Evolutionary conservation across 345 rosid genomes (phyloP), one percentile per base, ranked within the genome.

Genomic region (Hypericum androsaemum): DNA sequence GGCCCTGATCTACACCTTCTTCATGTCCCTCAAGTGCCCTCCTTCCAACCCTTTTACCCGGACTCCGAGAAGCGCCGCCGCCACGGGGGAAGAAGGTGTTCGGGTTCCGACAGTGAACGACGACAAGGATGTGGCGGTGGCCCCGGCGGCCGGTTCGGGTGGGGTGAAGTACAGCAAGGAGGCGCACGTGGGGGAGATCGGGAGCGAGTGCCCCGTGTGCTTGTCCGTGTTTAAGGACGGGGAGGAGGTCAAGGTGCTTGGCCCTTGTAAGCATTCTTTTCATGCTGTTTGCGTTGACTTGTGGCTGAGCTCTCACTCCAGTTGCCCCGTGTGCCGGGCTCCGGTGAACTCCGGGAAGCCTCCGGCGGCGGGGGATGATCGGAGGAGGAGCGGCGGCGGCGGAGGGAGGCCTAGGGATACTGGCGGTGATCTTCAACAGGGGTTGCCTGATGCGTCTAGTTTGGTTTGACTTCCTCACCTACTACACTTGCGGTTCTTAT

Each of bases 271-370:
- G 48, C 97, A 86, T 73, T 70, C 79, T 3, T 89, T 89, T 52
- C 97, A 86, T 40, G 75, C 72, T 49, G 2, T 54, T 9, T 89
- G 95, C 59, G 77, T 89, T 32, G 77, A 81, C 38, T 5, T 0
- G 70, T 89, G 95, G 97, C 71, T 89, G 6, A 71, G 41, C 16
- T 71, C 74, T 46, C 74, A 80, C 17, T 39, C 80, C 5, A 80
- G 62, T 59, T 89, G 97, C 41, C 95, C 95, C 6, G 67, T 79
- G 60, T 89, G 95, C 59, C 74, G 97, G 0, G 83, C 88, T 32
- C 22, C 67, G 22, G 80, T 83, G 55, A 53, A 12, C 41, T 54
- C 12, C 36, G 52, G 50, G 37, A 58, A 2, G 56, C 64, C 12
- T 45, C 32, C 32, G 32, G 32, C 32, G 32, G 32, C 32, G 2